Conservation (phyloP, 768 basidiomycete genomes). For the Russula compacta region DNA sequence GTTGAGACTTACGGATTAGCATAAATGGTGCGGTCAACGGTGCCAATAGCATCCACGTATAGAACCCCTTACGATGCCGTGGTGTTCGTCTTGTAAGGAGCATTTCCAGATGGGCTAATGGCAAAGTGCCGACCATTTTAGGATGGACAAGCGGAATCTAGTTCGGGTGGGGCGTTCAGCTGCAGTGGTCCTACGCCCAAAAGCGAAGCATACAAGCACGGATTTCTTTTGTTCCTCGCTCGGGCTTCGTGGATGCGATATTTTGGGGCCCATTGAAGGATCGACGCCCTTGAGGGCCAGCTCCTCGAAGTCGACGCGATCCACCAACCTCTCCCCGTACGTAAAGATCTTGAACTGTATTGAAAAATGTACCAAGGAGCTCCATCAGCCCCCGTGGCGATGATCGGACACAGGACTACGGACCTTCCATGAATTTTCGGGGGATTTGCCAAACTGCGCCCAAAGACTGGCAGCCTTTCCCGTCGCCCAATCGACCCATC, state of each 20-base stretch:
- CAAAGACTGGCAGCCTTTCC: conserved; percentile 49
- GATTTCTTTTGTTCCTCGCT: conserved; percentile 16
- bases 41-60: conserved; percentile 52
- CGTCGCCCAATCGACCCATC: conserved; percentile 41
- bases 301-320: conserved; percentile 75
- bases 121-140: conserved; percentile 27
- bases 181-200: background rate
- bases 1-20: conserved; percentile 53
- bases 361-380: background rate
- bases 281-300: conserved; percentile 65
- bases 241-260: conserved; percentile 11
- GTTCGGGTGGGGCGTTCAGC: background rate
- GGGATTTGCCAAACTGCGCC: conserved; percentile 59
- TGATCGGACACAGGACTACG: conserved; percentile 19
- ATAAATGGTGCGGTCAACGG: conserved; percentile 72
- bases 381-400: background rate
- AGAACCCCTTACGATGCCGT: conserved; percentile 57
- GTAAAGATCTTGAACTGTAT: conserved; percentile 51
- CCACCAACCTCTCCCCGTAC: conserved; percentile 57
- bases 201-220: background rate
- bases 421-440: conserved; percentile 66
- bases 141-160: conserved; percentile 60
- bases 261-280: conserved; percentile 50
- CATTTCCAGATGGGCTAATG: conserved; percentile 37
- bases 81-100: conserved; percentile 50